Percentiles rank a stretch among this genome's conserved stretches.
Conservation (phyloP, 306 rosid genomes). For the Cicer chorassanicum region DNA sequence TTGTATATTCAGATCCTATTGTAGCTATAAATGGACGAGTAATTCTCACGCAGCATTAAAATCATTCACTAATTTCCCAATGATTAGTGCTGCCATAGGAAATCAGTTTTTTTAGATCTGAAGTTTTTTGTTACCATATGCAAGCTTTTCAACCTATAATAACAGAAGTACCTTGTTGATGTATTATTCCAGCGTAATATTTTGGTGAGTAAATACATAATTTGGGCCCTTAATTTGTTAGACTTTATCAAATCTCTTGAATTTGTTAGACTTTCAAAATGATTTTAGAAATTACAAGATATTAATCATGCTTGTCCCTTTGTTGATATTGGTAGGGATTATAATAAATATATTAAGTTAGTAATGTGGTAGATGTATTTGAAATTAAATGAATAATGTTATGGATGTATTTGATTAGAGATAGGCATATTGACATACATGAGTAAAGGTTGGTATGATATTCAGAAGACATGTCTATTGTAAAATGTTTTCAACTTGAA, state of each 20-base stretch:
- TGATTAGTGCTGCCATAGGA: constrained; percentile 18
- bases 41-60: background rate
- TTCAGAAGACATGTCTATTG: background rate
- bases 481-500: background rate
- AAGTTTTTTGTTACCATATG: background rate
- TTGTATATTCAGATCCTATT: constrained; percentile 26
- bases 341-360: no score
- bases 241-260: no score
- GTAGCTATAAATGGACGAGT: constrained; percentile 24
- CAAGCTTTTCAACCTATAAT: background rate
- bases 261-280: no score
- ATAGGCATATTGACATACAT: no score
- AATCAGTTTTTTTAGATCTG: background rate
- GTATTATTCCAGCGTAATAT: background rate
- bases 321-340: no score
- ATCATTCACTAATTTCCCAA: background rate
- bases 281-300: no score
- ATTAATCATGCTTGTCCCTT: no score
- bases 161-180: background rate
- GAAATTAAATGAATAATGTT: no score
- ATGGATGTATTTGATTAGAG: no score
- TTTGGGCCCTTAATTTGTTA: no score
- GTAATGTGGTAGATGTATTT: no score
- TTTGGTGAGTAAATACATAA: no score
- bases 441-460: background rate